Conservation (phyloP, 768 basidiomycete species). For the Tulasnella sp. region DNA sequence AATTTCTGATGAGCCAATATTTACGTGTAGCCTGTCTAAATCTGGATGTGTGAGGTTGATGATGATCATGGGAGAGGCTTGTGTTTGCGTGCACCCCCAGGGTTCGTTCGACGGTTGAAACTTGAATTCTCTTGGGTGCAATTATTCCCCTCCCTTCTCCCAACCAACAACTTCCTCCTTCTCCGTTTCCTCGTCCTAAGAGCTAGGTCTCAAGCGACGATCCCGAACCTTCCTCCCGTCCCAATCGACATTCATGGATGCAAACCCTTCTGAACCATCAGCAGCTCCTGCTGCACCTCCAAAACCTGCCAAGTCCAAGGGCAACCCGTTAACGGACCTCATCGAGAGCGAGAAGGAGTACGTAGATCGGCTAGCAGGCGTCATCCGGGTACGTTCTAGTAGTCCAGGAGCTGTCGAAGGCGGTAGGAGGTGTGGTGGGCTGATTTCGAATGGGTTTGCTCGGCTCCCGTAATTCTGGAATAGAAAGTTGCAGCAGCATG, state of each 20-base stretch:
- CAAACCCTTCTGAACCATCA: neutral
- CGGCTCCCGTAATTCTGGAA: neutral
- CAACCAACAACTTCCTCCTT: neutral
- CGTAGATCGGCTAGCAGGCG: slow-evolving; percentile 79
- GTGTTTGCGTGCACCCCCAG: neutral
- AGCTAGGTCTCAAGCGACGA: neutral
- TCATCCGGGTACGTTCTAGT: slow-evolving; percentile 70
- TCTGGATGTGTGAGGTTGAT: neutral
- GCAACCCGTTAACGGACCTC: slow-evolving; percentile 81
- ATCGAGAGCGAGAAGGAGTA: slow-evolving; percentile 90
- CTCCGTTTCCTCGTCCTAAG: neutral
- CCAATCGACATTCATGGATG: neutral
- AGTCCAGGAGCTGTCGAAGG: neutral
- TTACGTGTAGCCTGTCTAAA: neutral
- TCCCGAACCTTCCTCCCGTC: neutral
- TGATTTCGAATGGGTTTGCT: neutral
- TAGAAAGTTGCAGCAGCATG: slow-evolving; percentile 98
- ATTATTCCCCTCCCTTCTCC: neutral
- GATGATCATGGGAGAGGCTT: neutral
- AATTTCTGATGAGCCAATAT: neutral
- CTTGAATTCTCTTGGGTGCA: neutral
- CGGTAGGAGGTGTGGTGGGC: neutral
- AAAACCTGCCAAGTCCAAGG: neutral
- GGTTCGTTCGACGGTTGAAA: neutral
- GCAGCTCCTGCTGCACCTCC: neutral